Evolutionary conservation across 176 grass and related monocot species (phyloP).

Genomic region (Thinopyrum elongatum): DNA sequence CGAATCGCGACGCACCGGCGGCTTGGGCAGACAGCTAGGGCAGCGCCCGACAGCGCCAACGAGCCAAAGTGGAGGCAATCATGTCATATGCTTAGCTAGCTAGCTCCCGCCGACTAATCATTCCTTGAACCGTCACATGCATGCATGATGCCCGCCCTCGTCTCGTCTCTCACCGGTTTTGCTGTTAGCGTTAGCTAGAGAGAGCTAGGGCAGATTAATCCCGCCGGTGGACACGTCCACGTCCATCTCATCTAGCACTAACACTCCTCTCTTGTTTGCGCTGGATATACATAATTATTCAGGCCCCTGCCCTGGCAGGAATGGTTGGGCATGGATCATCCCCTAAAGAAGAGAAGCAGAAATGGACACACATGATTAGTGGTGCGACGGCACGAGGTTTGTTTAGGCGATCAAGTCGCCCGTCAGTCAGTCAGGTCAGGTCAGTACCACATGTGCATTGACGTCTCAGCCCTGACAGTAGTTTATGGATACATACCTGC

Average conservation of each 20-base stretch:
- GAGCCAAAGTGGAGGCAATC: slow-evolving; percentile 21
- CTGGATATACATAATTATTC: not conserved
- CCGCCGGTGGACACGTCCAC: not conserved
- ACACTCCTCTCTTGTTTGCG: not conserved
- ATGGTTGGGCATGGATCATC: not conserved
- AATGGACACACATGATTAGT: not conserved
- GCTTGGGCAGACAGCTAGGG: not conserved
- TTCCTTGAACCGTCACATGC: not conserved
- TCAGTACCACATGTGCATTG: not conserved
- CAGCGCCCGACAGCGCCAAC: slow-evolving; percentile 9
- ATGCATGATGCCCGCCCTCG: not conserved
- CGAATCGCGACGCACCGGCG: slow-evolving; percentile 4
- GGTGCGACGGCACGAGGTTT: not conserved
- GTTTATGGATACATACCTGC: not conserved
- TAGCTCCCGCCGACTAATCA: not conserved
- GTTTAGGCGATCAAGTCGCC: not conserved
- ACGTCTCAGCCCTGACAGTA: not conserved
- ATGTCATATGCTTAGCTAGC: slow-evolving; percentile 8
- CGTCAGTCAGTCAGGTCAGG: not conserved
- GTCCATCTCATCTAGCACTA: slow-evolving; percentile 3
- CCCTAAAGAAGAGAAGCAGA: not conserved
- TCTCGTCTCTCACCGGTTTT: slow-evolving; percentile 3
- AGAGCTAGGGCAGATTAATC: not conserved
- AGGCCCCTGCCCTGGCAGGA: not conserved
- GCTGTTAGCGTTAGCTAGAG: not conserved